Evolutionary conservation across 352 stramenopile genomes (phyloP).

Genomic region (Phytophthora constricta): DNA sequence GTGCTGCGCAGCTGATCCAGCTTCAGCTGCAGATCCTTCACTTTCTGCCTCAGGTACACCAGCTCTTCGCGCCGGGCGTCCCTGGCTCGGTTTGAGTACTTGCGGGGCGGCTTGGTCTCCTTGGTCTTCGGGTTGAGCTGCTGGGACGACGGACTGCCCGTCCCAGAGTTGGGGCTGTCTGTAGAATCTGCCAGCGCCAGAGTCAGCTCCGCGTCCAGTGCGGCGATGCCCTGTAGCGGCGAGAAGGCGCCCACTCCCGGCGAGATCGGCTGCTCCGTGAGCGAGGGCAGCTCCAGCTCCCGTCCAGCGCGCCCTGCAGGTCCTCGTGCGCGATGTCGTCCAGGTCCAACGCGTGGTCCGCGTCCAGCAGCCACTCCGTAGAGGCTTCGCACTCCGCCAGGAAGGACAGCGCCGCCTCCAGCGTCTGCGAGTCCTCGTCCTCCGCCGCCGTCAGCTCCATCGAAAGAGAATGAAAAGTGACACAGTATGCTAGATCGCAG

Average conservation of each 20-base stretch:
- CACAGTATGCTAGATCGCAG: neutral
- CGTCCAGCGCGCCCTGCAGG: constrained; percentile 5
- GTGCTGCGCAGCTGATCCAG: constrained; percentile 33
- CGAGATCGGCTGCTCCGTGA: constrained; percentile 29
- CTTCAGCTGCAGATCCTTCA: constrained; percentile 42
- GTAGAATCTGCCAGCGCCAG: constrained; percentile 1
- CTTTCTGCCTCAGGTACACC: constrained; percentile 46
- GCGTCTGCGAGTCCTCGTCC: constrained; percentile 27
- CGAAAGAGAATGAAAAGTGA: no score
- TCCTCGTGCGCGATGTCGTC: constrained; percentile 9
- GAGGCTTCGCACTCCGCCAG: constrained; percentile 48
- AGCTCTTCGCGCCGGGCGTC: constrained; percentile 43
- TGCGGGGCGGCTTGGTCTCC: constrained; percentile 27
- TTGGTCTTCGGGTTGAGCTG: constrained; percentile 20
- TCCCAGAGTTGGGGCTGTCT: constrained; percentile 13
- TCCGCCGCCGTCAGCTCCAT: constrained; percentile 23
- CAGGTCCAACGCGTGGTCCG: constrained; percentile 26
- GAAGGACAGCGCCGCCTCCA: constrained; percentile 52
- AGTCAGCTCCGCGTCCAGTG: neutral
- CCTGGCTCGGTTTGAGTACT: constrained; percentile 43
- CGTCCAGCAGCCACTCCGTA: constrained; percentile 34
- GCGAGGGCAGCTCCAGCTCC: constrained; percentile 28
- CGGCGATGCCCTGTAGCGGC: neutral
- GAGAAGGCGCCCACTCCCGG: neutral
- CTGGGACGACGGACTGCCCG: constrained; percentile 10